Evolutionary conservation across 345 rosid genomes (phyloP).

Genomic region (Hibiscus tridactylites): DNA sequence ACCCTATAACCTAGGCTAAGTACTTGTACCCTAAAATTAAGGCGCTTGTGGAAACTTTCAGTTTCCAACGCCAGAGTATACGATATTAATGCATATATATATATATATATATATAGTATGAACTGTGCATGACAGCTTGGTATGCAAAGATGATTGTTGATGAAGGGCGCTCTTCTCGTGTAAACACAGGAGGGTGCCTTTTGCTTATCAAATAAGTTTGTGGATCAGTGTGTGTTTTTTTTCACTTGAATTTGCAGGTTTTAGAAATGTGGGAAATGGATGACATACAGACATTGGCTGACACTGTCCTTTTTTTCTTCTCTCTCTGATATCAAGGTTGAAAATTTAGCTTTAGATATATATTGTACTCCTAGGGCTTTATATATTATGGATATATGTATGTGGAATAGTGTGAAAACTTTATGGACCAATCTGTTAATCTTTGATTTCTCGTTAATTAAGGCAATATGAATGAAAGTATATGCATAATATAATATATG

Average conservation of each 20-base stretch:
- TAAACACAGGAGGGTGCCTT: background rate
- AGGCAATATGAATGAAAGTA: background rate
- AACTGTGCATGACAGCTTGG: conserved; percentile 6
- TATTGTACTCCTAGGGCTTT: background rate
- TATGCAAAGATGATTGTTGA: background rate
- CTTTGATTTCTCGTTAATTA: background rate
- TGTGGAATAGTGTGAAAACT: background rate
- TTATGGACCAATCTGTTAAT: background rate
- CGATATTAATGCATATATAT: no score
- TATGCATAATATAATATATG: no score
- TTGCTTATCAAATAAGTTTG: background rate
- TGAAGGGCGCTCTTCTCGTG: background rate
- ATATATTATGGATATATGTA: background rate
- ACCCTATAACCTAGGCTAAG: no score
- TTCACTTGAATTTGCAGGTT: background rate
- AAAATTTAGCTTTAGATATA: background rate
- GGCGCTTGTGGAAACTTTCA: no score
- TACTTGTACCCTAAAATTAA: no score
- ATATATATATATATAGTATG: background rate
- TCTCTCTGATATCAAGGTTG: conserved; percentile 1
- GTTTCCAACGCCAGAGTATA: no score
- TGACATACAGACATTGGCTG: background rate
- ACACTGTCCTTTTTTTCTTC: background rate
- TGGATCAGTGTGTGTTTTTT: background rate
- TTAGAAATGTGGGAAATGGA: conserved; percentile 1